Evolutionary conservation across 345 rosid species (phyloP).

Genomic region (Murraya koenigii): DNA sequence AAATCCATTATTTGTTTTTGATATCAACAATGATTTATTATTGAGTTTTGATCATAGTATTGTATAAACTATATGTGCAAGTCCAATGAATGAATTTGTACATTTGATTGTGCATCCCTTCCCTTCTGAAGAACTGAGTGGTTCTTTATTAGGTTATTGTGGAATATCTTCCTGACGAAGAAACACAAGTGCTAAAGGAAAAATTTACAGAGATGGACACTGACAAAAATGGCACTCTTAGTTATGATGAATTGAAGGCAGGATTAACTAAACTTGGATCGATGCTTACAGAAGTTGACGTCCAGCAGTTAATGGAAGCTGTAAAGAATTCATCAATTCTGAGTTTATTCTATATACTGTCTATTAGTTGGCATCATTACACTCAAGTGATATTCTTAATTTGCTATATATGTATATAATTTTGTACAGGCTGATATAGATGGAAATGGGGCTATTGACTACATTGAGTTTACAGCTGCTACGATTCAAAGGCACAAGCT

Average conservation of each 20-base stretch:
- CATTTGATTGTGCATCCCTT: neutral
- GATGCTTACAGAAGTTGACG: slow-evolving; percentile 71
- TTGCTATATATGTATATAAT: neutral
- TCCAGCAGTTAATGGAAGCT: slow-evolving; percentile 86
- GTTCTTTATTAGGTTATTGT: slow-evolving; percentile 58
- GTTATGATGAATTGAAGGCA: slow-evolving; percentile 68
- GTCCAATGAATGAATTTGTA: neutral
- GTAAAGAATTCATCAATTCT: slow-evolving; percentile 36
- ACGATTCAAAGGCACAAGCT: slow-evolving; percentile 85
- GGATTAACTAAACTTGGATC: slow-evolving; percentile 80
- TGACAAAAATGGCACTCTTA: slow-evolving; percentile 77
- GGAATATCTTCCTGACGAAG: slow-evolving; percentile 71
- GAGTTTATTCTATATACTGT: neutral
- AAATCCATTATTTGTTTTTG: no score
- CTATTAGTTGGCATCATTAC: neutral
- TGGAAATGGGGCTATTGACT: slow-evolving; percentile 81
- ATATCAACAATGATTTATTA: no score
- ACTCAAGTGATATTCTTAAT: neutral
- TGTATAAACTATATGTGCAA: neutral
- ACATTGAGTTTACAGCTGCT: slow-evolving; percentile 79
- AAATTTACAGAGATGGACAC: slow-evolving; percentile 83
- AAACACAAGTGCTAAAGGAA: slow-evolving; percentile 66
- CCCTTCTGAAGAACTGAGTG: neutral
- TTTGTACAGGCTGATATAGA: slow-evolving; percentile 76
- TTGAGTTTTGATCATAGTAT: no score